These are phyloP conservation scores for Wallacemonas sp. DNA, from an alignment of 208 protist genomes.

Conservation along the genomic window DNA sequence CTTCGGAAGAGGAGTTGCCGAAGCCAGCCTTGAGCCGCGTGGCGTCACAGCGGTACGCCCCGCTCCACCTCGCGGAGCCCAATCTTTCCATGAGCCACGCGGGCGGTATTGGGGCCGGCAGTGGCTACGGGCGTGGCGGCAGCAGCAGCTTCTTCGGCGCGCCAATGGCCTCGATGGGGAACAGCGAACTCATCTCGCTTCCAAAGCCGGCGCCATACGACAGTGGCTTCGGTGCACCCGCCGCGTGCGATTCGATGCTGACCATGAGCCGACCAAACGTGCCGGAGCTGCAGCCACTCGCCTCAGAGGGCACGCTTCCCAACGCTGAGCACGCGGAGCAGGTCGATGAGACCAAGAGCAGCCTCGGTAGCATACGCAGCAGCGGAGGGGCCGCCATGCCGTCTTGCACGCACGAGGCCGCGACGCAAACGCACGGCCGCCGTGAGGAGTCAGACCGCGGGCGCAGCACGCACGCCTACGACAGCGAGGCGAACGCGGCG, in stretches of 20 bases:
- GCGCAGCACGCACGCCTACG: background rate
- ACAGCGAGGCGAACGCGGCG: background rate
- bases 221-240: background rate
- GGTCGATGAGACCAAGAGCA: too few species aligned
- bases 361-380: too few species aligned
- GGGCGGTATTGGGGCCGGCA: background rate
- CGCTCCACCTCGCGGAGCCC: conserved; percentile 24
- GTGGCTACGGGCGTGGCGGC: background rate
- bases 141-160: background rate
- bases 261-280: background rate
- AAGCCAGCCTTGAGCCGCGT: conserved; percentile 25
- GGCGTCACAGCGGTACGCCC: conserved; percentile 37
- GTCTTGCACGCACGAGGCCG: too few species aligned
- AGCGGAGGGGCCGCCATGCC: too few species aligned
- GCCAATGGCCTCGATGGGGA: background rate
- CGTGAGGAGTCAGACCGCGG: background rate
- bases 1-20: conserved; percentile 15
- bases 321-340: too few species aligned
- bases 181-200: background rate
- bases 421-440: background rate
- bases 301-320: too few species aligned
- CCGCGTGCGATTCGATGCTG: background rate
- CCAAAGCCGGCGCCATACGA: too few species aligned
- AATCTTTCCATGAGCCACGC: background rate
- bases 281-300: too few species aligned